Conservation (phyloP, 2,329 filamentous ascomycete species). For the Paecilomyces dactylethromorphus region DNA sequence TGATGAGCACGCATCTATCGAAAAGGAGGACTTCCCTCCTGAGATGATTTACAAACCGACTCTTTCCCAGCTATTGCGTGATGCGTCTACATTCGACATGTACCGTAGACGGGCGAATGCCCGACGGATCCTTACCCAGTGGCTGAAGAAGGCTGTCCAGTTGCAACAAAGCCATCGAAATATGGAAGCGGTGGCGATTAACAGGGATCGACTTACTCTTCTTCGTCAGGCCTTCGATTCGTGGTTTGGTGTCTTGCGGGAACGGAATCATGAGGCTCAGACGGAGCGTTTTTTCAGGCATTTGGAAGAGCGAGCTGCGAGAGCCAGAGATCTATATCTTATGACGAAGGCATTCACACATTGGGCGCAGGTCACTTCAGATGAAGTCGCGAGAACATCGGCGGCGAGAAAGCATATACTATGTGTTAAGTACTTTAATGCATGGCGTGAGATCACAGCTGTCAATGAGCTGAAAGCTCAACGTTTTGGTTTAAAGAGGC, state of each 20-base stretch:
- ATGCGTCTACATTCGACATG: constrained; percentile 44
- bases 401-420: constrained; percentile 66
- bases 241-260: constrained; percentile 38
- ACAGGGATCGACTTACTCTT: constrained; percentile 46
- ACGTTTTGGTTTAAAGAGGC: constrained; percentile 48
- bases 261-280: constrained; percentile 37
- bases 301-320: constrained; percentile 54
- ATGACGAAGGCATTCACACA: constrained; percentile 59
- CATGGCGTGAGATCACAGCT: constrained; percentile 61
- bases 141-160: constrained; percentile 41
- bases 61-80: constrained; percentile 44
- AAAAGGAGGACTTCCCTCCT: constrained; percentile 20
- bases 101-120: constrained; percentile 33
- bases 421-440: constrained; percentile 60
- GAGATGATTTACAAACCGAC: constrained; percentile 44
- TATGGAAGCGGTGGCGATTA: constrained; percentile 40
- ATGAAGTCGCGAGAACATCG: constrained; percentile 60
- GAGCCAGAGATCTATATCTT: constrained; percentile 60
- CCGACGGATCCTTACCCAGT: constrained; percentile 37
- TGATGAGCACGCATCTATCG: constrained; percentile 17
- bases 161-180: constrained; percentile 27
- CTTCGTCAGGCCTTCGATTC: constrained; percentile 47
- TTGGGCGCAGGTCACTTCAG: constrained; percentile 61
- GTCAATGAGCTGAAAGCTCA: constrained; percentile 51
- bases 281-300: constrained; percentile 49